Evolutionary conservation across 352 stramenopile genomes (phyloP).

Genomic region (Phytopythium montanum): DNA sequence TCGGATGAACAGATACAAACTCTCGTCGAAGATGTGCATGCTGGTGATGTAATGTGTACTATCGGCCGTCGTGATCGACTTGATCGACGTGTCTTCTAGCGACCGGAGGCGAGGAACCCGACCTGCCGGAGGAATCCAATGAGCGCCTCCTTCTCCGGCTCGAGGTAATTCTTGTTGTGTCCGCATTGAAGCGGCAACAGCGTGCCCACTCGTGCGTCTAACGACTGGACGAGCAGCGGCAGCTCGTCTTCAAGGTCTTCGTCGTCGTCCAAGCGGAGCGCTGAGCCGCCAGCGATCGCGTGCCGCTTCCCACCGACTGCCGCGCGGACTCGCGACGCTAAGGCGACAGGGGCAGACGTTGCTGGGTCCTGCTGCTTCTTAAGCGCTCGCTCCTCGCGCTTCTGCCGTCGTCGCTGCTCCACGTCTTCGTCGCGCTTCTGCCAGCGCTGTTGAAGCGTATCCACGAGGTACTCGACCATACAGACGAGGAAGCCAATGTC

Average conservation of each 20-base stretch:
- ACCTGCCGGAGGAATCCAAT: conserved; percentile 46
- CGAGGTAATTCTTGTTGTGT: conserved; percentile 84
- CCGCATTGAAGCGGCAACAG: conserved; percentile 77
- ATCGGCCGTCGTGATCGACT: background rate
- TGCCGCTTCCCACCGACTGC: conserved; percentile 10
- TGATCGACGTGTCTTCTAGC: conserved; percentile 2
- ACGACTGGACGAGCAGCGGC: conserved; percentile 30
- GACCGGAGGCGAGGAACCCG: conserved; percentile 21
- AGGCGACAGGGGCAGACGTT: background rate
- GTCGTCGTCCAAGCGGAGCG: background rate
- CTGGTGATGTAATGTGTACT: too few species aligned
- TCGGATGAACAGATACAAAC: too few species aligned
- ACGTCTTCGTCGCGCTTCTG: conserved; percentile 29
- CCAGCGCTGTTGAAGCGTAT: conserved; percentile 59
- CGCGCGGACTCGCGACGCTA: conserved; percentile 1
- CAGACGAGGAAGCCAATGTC: conserved; percentile 66
- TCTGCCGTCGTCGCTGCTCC: conserved; percentile 5
- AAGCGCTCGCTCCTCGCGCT: background rate
- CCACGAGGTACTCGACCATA: conserved; percentile 80
- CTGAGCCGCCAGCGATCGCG: background rate
- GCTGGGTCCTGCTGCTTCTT: conserved; percentile 8
- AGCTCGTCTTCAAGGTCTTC: conserved; percentile 9
- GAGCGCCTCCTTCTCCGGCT: conserved; percentile 69
- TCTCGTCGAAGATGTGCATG: too few species aligned
- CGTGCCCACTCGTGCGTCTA: conserved; percentile 35